phyloP scores from a whole-genome alignment of 2,329 filamentous ascomycete species.

The Clonostachys chloroleuca region DNA sequence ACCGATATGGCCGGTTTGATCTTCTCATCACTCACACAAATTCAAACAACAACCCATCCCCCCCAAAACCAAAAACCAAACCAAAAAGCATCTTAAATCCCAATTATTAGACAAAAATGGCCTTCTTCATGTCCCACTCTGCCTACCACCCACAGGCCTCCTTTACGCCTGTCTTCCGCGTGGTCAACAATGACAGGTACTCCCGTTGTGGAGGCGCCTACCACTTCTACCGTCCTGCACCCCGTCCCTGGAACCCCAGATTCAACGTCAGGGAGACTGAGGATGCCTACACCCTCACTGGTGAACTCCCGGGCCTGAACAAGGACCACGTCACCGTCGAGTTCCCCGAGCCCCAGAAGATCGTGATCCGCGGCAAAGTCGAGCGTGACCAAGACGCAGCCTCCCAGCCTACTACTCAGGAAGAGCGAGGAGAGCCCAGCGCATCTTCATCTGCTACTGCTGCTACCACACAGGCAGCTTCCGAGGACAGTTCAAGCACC shows the following conservation, averaged over 20 bases:
- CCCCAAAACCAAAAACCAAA: too few relatives aligned
- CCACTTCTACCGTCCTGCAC: neutral
- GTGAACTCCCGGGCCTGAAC: constrained; percentile 64
- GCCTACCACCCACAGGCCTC: neutral
- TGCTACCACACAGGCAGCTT: neutral
- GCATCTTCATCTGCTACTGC: neutral
- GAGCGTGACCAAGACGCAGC: neutral
- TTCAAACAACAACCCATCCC: too few relatives aligned
- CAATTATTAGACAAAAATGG: neutral
- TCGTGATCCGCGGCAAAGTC: constrained; percentile 58
- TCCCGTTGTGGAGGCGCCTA: neutral
- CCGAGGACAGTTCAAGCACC: neutral
- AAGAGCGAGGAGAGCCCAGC: neutral
- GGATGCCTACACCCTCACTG: constrained; percentile 61
- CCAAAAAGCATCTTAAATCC: too few relatives aligned
- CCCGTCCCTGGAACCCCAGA: constrained; percentile 51
- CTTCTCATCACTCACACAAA: too few relatives aligned
- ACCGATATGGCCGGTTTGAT: too few relatives aligned
- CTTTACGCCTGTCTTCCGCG: neutral
- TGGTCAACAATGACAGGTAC: neutral
- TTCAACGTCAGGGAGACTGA: constrained; percentile 67
- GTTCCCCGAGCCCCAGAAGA: constrained; percentile 62
- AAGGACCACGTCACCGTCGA: constrained; percentile 65
- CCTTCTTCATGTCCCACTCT: neutral
- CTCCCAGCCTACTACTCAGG: neutral